A percentile compares a stretch with the other conserved stretches of the same genome.
phyloP scores from a whole-genome alignment of 2,329 filamentous ascomycete genomes.

The Penicillium sp. region DNA sequence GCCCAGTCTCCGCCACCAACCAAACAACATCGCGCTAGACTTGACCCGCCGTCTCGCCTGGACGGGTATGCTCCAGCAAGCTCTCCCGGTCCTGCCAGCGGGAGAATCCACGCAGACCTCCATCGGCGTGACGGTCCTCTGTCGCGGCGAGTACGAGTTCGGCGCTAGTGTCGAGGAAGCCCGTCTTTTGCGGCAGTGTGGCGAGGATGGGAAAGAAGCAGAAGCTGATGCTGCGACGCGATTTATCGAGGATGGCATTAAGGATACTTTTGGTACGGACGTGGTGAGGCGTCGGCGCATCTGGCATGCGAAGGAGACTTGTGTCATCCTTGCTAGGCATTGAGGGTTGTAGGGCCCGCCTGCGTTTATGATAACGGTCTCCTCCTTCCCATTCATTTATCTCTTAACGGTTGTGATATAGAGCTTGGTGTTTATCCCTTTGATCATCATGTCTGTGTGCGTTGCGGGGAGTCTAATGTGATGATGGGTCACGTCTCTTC shows the following conservation, averaged over 20 bases:
- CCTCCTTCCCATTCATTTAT: not conserved
- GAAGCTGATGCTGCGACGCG: slow-evolving; percentile 16
- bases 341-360: slow-evolving; percentile 15
- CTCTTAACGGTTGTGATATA: slow-evolving; percentile 5
- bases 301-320: slow-evolving; percentile 52
- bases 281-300: slow-evolving; percentile 46
- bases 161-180: slow-evolving; percentile 81
- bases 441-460: not conserved
- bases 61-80: slow-evolving; percentile 81
- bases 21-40: slow-evolving; percentile 74
- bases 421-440: slow-evolving; percentile 1
- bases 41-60: slow-evolving; percentile 80
- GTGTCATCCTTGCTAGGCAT: slow-evolving; percentile 47
- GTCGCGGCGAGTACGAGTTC: slow-evolving; percentile 80
- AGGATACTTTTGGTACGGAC: slow-evolving; percentile 46
- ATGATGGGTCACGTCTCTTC: slow-evolving; percentile 11
- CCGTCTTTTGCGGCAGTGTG: slow-evolving; percentile 49
- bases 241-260: slow-evolving; percentile 37
- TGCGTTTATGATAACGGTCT: slow-evolving; percentile 6
- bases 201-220: slow-evolving; percentile 20
- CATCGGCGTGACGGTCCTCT: slow-evolving; percentile 74
- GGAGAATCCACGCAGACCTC: slow-evolving; percentile 63
- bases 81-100: slow-evolving; percentile 65
- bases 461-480: slow-evolving; percentile 6
- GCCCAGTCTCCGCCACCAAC: slow-evolving; percentile 74